phyloP scores from a whole-genome alignment of 2,329 filamentous ascomycete species.

The Byssochlamys sp. region DNA sequence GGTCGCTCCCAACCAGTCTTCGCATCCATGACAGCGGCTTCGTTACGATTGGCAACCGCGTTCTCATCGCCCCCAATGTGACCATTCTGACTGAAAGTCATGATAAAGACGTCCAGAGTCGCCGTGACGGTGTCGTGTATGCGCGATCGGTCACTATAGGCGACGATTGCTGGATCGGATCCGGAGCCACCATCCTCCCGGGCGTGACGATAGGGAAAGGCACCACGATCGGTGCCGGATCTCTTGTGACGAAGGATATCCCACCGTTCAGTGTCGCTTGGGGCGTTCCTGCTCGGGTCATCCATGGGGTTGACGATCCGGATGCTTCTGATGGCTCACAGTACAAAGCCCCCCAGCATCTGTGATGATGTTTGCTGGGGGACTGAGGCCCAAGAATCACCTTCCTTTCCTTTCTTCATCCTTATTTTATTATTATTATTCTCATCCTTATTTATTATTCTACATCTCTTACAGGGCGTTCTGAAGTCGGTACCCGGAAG shows the following conservation, averaged over 20 bases:
- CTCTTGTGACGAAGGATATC: slow-evolving; percentile 24
- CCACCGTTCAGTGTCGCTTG: slow-evolving; percentile 25
- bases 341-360: neutral
- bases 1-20: slow-evolving; percentile 3
- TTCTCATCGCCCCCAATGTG: slow-evolving; percentile 43
- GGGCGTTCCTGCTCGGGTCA: slow-evolving; percentile 28
- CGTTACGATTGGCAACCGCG: slow-evolving; percentile 41
- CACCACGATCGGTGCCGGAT: slow-evolving; percentile 23
- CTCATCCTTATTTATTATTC: neutral
- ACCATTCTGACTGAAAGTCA: slow-evolving; percentile 42
- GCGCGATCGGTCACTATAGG: slow-evolving; percentile 37
- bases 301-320: slow-evolving; percentile 12
- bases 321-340: neutral
- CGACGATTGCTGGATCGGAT: slow-evolving; percentile 37
- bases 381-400: neutral
- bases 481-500: neutral
- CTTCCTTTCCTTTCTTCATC: neutral
- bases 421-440: neutral
- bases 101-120: slow-evolving; percentile 36
- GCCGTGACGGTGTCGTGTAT: slow-evolving; percentile 38
- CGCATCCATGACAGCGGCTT: slow-evolving; percentile 40
- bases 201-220: slow-evolving; percentile 31
- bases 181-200: slow-evolving; percentile 28
- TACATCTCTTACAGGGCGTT: neutral
- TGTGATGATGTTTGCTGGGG: neutral